phyloP scores from a whole-genome alignment of 352 stramenopile genomes.

The Phytophthora kernoviae region DNA sequence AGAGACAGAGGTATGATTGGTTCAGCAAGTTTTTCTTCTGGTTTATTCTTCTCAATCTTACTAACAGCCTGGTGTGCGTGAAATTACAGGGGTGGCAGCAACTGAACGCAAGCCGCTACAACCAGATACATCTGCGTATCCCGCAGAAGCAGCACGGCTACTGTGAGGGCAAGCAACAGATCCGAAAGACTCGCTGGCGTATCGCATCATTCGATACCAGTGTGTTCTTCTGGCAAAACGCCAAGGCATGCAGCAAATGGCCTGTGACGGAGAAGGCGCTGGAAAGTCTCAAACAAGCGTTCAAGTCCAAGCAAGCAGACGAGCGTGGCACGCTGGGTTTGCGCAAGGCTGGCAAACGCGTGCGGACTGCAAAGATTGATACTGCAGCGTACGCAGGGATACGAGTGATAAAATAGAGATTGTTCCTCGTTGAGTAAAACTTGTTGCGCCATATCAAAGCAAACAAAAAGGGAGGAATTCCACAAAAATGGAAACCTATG shows the following conservation, averaged over 20 bases:
- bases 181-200: conserved; percentile 86
- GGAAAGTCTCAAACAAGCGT: conserved; percentile 56
- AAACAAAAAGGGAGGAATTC: conserved; percentile 10
- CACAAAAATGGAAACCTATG: conserved; percentile 6
- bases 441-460: conserved; percentile 21
- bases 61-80: conserved; percentile 1
- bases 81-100: conserved; percentile 69
- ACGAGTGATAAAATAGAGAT: conserved; percentile 27
- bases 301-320: conserved; percentile 80
- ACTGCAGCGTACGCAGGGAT: not conserved
- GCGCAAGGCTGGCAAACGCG: conserved; percentile 74
- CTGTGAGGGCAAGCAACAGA: conserved; percentile 92
- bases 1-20: conserved; percentile 59
- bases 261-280: conserved; percentile 64
- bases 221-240: conserved; percentile 96
- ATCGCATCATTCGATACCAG: conserved; percentile 96
- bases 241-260: conserved; percentile 71
- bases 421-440: not conserved
- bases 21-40: not conserved
- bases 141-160: conserved; percentile 90
- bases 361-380: conserved; percentile 37
- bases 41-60: not conserved
- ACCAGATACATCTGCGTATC: conserved; percentile 75
- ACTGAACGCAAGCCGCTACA: conserved; percentile 77
- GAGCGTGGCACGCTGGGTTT: conserved; percentile 72